Conservation (phyloP, 805 yeast species). For the Candida railenensis region DNA sequence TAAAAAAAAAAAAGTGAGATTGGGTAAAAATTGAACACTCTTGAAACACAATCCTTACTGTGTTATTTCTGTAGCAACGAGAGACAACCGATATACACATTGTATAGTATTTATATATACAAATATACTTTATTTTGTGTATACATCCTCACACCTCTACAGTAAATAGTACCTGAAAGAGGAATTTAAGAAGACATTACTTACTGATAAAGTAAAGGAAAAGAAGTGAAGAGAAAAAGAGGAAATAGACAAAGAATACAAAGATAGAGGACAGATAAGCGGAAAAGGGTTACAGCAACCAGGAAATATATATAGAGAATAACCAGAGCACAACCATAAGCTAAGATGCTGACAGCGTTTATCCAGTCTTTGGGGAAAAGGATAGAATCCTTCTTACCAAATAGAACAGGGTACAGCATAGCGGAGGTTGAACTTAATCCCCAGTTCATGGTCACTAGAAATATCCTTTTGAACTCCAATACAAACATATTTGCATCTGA, state of each 20-base stretch:
- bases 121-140: not conserved
- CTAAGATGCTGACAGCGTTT: conserved; percentile 12
- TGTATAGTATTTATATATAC: not conserved
- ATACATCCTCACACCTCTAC: not conserved
- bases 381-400: conserved; percentile 35
- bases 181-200: no score
- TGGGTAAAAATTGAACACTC: not conserved
- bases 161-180: no score
- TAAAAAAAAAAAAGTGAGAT: not conserved
- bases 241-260: not conserved
- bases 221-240: not conserved
- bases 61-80: not conserved
- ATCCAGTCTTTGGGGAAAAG: conserved; percentile 25
- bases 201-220: not conserved
- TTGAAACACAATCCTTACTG: not conserved
- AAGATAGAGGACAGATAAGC: not conserved
- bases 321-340: no score
- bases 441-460: conserved; percentile 32
- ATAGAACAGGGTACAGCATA: conserved; percentile 35
- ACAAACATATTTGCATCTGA: conserved; percentile 14
- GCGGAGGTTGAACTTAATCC: conserved; percentile 42
- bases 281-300: not conserved
- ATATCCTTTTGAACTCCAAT: conserved; percentile 20
- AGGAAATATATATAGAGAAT: no score
- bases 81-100: not conserved